A percentile compares a stretch with the other conserved stretches of the same genome.
Evolutionary conservation across 768 basidiomycete genomes (phyloP).

Genomic region (Macrolepiota fuliginosa): DNA sequence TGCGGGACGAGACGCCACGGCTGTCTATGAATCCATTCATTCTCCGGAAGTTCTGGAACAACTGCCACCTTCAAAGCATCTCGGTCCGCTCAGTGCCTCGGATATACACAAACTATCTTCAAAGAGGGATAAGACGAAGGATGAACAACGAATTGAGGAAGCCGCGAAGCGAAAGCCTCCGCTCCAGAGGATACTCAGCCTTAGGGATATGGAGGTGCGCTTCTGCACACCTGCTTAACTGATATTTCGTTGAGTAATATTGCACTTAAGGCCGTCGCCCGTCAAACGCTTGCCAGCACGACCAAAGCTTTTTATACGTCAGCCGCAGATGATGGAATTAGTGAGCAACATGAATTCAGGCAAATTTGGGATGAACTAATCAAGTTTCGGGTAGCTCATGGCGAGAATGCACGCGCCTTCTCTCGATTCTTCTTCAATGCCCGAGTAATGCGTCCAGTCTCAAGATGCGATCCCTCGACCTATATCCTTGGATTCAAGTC

Average conservation of each 20-base stretch:
- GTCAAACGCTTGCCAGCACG: constrained; percentile 66
- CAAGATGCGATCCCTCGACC: constrained; percentile 67
- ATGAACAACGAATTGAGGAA: constrained; percentile 64
- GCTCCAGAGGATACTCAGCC: constrained; percentile 66
- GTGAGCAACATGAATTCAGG: constrained; percentile 38
- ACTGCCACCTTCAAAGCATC: constrained; percentile 68
- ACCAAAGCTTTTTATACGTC: constrained; percentile 86
- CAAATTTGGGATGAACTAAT: constrained; percentile 10
- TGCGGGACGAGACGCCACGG: constrained; percentile 83
- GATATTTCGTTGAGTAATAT: background rate
- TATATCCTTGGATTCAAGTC: constrained; percentile 70
- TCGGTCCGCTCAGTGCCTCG: constrained; percentile 59
- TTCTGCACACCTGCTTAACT: background rate
- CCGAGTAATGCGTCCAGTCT: constrained; percentile 71
- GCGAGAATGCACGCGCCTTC: constrained; percentile 80
- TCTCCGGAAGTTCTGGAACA: constrained; percentile 79
- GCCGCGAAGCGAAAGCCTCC: constrained; percentile 63
- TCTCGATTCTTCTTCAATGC: constrained; percentile 85
- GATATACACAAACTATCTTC: constrained; percentile 37
- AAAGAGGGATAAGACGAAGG: constrained; percentile 55
- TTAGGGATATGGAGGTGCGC: constrained; percentile 80
- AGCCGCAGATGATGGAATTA: constrained; percentile 80
- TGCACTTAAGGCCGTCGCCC: constrained; percentile 58
- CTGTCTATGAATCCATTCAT: constrained; percentile 78
- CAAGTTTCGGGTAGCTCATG: constrained; percentile 39